These are phyloP conservation scores for Nematodospora anomalae DNA, from an alignment of 1,139 yeast species.

Conservation along the genomic window DNA sequence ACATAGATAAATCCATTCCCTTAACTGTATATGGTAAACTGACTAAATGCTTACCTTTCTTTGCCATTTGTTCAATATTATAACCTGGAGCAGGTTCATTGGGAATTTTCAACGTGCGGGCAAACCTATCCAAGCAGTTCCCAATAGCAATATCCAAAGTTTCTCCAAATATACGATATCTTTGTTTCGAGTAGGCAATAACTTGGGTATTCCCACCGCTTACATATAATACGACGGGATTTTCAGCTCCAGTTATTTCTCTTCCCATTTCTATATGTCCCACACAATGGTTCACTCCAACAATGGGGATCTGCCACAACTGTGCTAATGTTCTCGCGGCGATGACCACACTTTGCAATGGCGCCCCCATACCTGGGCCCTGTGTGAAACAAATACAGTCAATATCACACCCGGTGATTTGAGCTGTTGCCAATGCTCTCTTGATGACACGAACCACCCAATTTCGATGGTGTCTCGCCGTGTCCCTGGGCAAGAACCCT, in stretches of 20 bases:
- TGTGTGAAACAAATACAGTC: slow-evolving; percentile 95
- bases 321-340: slow-evolving; percentile 87
- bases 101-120: slow-evolving; percentile 82
- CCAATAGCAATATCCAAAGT: slow-evolving; percentile 97
- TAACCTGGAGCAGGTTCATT: slow-evolving; percentile 98
- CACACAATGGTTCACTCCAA: slow-evolving; percentile 95
- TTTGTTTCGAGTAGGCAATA: slow-evolving; percentile 89
- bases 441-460: slow-evolving; percentile 88
- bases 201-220: slow-evolving; percentile 99
- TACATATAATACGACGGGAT: slow-evolving; percentile 94
- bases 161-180: slow-evolving; percentile 95
- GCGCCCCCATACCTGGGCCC: slow-evolving; percentile 99
- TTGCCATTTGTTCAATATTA: slow-evolving; percentile 93
- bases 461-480: slow-evolving; percentile 93
- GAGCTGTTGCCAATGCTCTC: slow-evolving; percentile 64
- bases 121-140: slow-evolving; percentile 93
- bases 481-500: slow-evolving; percentile 93
- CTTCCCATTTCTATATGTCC: slow-evolving; percentile 99
- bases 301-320: slow-evolving; percentile 79
- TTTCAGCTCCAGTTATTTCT: slow-evolving; percentile 91
- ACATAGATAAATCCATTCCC: slow-evolving; percentile 98
- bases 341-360: slow-evolving; percentile 86
- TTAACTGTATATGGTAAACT: slow-evolving; percentile 92
- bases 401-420: slow-evolving; percentile 55
- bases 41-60: slow-evolving; percentile 65